Evolutionary conservation across 208 protist species (phyloP), one percentile per base, ranked within the genome.

Genomic region (Leishmania arabica): DNA sequence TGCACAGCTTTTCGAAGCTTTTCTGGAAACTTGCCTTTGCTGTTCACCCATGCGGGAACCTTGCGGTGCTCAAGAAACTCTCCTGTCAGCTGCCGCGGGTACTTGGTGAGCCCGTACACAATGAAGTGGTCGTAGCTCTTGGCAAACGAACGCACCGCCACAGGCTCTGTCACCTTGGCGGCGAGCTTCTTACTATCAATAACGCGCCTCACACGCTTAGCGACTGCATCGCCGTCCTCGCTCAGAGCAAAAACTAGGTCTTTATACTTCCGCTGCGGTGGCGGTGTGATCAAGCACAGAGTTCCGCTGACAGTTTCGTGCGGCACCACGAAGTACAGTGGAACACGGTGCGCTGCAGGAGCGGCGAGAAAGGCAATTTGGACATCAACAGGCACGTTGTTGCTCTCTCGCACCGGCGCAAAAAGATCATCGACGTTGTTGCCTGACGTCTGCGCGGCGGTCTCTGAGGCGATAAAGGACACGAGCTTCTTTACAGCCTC

Each of bases 101-200:
- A 98, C 66, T 88, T 93, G 75, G 89, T 87, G 31, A 91, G 88
- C 49, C 86, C 91, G 85, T 93, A 92, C 11, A 96, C 79, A 64
- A 98, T 81, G 79, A 98, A 96, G 83, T 96, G 90, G 71, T 96
- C 92, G 82, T 95, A 98, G 78, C 92, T 96, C 78, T 93, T 96
- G 8, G 95, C 88, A 37, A 98, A 93, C 5, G 93, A 93, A 45
- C 95, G 93, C 31, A 95, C 86, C 0, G 93, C 79, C 42, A 98
- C 95, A 19, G 95, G 95, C 56, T 93, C 90, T 11, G 69, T 47
- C 68, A 96, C 85, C 84, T 96, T 96, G n/a, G 84, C 88, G 15
- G 80, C 58, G n/a, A 98, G 84, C 78, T 95, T 95, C 80, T 92
- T 89, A 27, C 89, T 91, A 84, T 98, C 95, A 56, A 98, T 93